These are phyloP conservation scores for Colletotrichum euphorbiae DNA, from an alignment of 2,329 filamentous ascomycete species.

Conservation along the genomic window DNA sequence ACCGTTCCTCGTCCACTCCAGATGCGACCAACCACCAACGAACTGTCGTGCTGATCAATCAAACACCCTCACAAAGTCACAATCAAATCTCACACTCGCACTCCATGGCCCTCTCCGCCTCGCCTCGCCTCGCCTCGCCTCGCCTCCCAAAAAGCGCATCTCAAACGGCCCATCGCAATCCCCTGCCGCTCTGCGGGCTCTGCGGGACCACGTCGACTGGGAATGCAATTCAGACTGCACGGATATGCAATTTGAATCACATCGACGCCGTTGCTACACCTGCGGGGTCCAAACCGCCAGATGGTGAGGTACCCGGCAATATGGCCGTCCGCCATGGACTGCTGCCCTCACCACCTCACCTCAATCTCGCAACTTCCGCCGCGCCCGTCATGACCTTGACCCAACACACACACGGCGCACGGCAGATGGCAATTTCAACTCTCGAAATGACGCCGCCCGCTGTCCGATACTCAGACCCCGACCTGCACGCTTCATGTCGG, in stretches of 20 bases:
- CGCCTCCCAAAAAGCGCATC: not conserved
- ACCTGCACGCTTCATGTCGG: constrained; percentile 27
- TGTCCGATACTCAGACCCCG: constrained; percentile 35
- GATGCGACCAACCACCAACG: constrained; percentile 31
- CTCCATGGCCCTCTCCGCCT: not conserved
- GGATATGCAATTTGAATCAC: not conserved
- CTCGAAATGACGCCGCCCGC: constrained; percentile 19
- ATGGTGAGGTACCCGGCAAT: constrained; percentile 7
- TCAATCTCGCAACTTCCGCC: constrained; percentile 18
- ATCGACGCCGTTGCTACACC: not conserved
- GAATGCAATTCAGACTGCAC: not conserved
- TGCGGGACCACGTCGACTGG: not conserved
- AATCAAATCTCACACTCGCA: constrained; percentile 1
- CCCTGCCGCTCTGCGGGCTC: not conserved
- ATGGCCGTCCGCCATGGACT: not conserved
- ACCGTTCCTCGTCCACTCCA: constrained; percentile 23
- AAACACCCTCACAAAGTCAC: not conserved
- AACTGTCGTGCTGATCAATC: constrained; percentile 34
- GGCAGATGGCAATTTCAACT: constrained; percentile 26
- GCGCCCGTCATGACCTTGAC: constrained; percentile 22
- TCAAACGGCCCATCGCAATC: not conserved
- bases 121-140: not conserved
- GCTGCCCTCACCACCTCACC: too few relatives aligned
- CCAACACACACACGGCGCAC: constrained; percentile 37
- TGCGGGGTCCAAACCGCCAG: not conserved